Base-by-base conservation (phyloP, 768 basidiomycete species). In the Sporobolomyces pararoseus region DNA sequence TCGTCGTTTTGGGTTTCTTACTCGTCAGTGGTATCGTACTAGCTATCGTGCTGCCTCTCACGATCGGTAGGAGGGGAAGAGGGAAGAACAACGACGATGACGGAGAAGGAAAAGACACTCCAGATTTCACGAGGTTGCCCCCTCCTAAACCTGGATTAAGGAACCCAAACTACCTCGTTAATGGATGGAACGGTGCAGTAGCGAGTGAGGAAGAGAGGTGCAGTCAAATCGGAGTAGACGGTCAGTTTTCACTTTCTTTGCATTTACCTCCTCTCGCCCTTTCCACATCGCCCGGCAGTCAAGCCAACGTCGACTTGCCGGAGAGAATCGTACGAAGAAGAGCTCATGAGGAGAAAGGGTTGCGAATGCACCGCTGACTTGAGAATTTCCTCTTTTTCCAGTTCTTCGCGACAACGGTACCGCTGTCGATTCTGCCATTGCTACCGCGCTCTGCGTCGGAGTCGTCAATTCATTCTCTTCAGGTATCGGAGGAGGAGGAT, bases 201-300 rank as follows among this genome's bases (percentile, higher is more conserved):
- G 91, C 95, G 7, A 84, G 88, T 32, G 94, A 97, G 81, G 91
- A 93, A 79, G 83, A 85, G 72, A 80, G 86, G 25, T 97, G 95
- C 79, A 94, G 91, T 13, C 80, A 89, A 50, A 86, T 96, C 55
- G 95, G 94, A 4, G 85, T 96, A 2, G 81, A 85, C 7, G 82
- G 79, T 75, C 53, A 34, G 71, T 58, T 31, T 13, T 7, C 25
- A 25, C 16, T 16, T 23, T 47, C 46, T 47, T 21, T 6, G 12
- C 21, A 14, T 32, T 4, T 21, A 2, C 14, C 12, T 27, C 9
- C 16, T 32, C 25, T 10, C 7, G 50, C 50, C 27, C 25, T 32
- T 27, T 27, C 39, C 39, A 9, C 39, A 17, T 42, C 39, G 17
- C 17, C 39, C 39, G 39, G 17, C 39, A 9, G 39, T 42, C 39